phyloP scores from a whole-genome alignment of 2,329 filamentous ascomycete species.

The Curvularia lunata region DNA sequence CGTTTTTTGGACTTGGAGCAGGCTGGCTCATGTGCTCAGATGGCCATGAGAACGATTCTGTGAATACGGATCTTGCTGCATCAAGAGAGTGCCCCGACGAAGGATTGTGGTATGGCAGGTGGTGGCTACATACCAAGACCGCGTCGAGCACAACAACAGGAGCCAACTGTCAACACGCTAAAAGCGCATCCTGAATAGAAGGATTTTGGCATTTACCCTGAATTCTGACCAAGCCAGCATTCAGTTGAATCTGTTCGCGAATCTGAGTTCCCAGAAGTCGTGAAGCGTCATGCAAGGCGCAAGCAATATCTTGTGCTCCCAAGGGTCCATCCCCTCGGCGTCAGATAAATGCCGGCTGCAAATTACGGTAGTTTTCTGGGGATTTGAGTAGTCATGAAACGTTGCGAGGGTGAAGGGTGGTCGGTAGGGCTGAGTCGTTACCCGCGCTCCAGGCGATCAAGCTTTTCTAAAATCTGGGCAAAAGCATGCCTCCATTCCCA shows the following conservation, averaged over 20 bases:
- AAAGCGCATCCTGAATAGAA: not conserved
- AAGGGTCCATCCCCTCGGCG: not conserved
- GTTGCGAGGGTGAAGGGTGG: not conserved
- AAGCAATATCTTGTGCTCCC: not conserved
- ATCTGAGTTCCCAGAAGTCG: not conserved
- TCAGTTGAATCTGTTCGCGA: not conserved
- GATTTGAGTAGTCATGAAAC: not conserved
- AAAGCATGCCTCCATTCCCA: not conserved
- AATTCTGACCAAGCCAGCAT: not conserved
- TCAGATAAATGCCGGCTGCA: not conserved
- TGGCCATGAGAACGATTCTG: not conserved
- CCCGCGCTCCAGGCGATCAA: not conserved
- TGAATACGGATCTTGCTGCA: slow-evolving; percentile 1
- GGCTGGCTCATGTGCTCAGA: not conserved
- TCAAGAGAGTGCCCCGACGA: not conserved
- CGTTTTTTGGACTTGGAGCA: slow-evolving; percentile 1
- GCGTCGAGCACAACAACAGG: not conserved
- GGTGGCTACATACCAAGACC: not conserved
- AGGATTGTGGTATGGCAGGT: not conserved
- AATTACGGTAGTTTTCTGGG: not conserved
- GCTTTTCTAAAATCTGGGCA: not conserved
- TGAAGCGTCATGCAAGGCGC: not conserved
- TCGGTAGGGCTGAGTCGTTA: not conserved
- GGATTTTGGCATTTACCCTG: not conserved
- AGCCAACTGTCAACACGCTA: not conserved